These are phyloP conservation scores for Saccharomycopsis fodiens DNA, from an alignment of 805 yeast genomes.

Conservation along the genomic window DNA sequence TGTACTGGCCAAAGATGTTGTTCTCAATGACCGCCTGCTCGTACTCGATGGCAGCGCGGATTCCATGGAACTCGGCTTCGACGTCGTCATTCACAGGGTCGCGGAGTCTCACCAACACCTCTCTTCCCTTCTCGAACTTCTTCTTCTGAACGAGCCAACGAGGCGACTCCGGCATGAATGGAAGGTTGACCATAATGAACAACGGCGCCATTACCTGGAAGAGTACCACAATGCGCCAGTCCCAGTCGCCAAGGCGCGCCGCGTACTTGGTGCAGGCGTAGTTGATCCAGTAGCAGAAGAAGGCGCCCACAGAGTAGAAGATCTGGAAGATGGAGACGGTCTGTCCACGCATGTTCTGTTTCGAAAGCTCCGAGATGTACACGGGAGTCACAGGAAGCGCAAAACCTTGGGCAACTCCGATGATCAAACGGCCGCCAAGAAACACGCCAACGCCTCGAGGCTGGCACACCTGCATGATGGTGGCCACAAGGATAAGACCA, in stretches of 20 bases:
- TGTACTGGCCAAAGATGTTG: slow-evolving; percentile 11
- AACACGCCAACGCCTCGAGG: slow-evolving; percentile 19
- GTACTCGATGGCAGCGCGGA: slow-evolving; percentile 16
- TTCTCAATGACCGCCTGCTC: slow-evolving; percentile 9
- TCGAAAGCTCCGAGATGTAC: slow-evolving; percentile 35
- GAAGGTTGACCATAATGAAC: slow-evolving; percentile 18
- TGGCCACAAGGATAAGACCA: slow-evolving; percentile 14
- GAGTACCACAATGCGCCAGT: slow-evolving; percentile 37
- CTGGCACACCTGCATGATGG: slow-evolving; percentile 20
- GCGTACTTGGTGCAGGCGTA: slow-evolving; percentile 32
- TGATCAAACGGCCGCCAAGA: slow-evolving; percentile 32
- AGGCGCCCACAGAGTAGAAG: slow-evolving; percentile 36
- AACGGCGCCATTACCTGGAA: slow-evolving; percentile 32
- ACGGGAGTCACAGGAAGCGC: slow-evolving; percentile 36
- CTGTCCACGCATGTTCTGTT: slow-evolving; percentile 36
- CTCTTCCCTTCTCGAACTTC: slow-evolving; percentile 34
- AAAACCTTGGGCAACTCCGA: slow-evolving; percentile 38
- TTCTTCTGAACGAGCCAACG: slow-evolving; percentile 37
- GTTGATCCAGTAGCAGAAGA: slow-evolving; percentile 38
- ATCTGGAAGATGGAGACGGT: slow-evolving; percentile 39
- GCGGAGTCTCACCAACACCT: slow-evolving; percentile 48
- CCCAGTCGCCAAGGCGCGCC: slow-evolving; percentile 30
- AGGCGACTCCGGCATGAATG: slow-evolving; percentile 42
- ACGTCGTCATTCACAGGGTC: slow-evolving; percentile 32
- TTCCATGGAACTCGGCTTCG: slow-evolving; percentile 19